phyloP scores from a whole-genome alignment of 2,329 filamentous ascomycete species.

The Fusarium graminum region DNA sequence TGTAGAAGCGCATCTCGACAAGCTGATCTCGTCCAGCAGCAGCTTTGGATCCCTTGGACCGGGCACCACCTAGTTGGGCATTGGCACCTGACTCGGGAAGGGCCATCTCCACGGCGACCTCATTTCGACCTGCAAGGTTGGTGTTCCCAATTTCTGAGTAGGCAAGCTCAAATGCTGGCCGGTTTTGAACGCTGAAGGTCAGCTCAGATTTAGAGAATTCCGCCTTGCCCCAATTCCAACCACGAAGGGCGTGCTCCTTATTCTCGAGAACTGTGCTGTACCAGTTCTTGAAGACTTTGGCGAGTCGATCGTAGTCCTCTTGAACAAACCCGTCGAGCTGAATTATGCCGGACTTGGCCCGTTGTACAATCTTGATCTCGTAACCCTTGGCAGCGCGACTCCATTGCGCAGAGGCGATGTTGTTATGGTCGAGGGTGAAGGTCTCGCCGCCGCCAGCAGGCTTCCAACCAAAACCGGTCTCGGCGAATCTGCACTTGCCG shows the following conservation, averaged over 20 bases:
- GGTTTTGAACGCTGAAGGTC: conserved; percentile 95
- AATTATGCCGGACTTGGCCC: conserved; percentile 81
- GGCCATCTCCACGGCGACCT: conserved; percentile 95
- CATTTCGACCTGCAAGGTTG: conserved; percentile 96
- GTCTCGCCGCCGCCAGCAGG: conserved; percentile 87
- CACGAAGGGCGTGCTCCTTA: conserved; percentile 92
- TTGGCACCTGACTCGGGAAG: conserved; percentile 81
- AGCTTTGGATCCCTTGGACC: conserved; percentile 86
- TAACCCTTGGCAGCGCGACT: conserved; percentile 92
- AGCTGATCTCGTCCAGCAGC: conserved; percentile 91
- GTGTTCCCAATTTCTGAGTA: conserved; percentile 99
- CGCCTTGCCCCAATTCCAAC: conserved; percentile 99
- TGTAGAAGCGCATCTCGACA: conserved; percentile 99
- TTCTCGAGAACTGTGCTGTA: conserved; percentile 94
- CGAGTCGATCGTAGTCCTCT: conserved; percentile 92
- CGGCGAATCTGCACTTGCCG: conserved; percentile 94
- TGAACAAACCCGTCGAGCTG: conserved; percentile 96
- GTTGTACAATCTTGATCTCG: conserved; percentile 91
- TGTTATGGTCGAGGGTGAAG: conserved; percentile 89
- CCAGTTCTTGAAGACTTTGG: conserved; percentile 97
- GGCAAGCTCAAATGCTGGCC: conserved; percentile 94
- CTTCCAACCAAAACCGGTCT: conserved; percentile 96
- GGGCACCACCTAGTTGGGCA: conserved; percentile 78
- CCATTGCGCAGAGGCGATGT: conserved; percentile 92
- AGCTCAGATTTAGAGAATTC: conserved; percentile 97